Conservation (phyloP, 768 basidiomycete species). For the Calocybe gangraenosa region DNA sequence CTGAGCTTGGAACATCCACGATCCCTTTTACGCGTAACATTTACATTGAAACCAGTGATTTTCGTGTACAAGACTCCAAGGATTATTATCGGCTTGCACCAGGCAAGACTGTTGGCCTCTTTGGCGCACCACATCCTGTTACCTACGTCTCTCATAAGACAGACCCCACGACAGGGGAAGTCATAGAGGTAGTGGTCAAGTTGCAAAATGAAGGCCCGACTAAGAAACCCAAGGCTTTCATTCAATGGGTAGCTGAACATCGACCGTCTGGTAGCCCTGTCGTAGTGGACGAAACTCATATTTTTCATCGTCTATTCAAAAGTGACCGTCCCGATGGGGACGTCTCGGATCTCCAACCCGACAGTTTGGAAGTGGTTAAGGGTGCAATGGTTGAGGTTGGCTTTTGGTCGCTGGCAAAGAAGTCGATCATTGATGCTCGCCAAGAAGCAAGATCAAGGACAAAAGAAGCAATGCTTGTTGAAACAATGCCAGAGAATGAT, state of each 20-base stretch:
- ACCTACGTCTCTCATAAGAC: conserved; percentile 88
- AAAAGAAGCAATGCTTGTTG: conserved; percentile 51
- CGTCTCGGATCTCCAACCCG: conserved; percentile 79
- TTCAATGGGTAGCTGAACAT: conserved; percentile 96
- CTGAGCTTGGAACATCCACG: conserved; percentile 75
- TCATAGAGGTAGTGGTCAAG: conserved; percentile 74
- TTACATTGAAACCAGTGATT: conserved; percentile 93
- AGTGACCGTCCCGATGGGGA: conserved; percentile 86
- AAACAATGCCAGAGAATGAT: conserved; percentile 32
- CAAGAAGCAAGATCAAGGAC: conserved; percentile 62
- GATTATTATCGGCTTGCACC: conserved; percentile 98
- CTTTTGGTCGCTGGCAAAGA: conserved; percentile 81
- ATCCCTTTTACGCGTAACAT: conserved; percentile 86
- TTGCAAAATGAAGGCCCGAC: conserved; percentile 64
- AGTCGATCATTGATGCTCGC: conserved; percentile 58
- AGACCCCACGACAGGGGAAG: conserved; percentile 65
- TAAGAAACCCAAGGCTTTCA: conserved; percentile 88
- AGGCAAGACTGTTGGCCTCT: conserved; percentile 94
- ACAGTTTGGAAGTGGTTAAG: conserved; percentile 76
- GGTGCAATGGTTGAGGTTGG: conserved; percentile 86
- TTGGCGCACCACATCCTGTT: conserved; percentile 89
- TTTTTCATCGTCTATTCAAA: conserved; percentile 93
- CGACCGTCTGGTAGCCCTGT: conserved; percentile 76
- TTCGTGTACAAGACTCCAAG: conserved; percentile 83
- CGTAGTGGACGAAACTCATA: conserved; percentile 79